These are phyloP conservation scores for Acmispon strigosus DNA, from an alignment of 306 rosid genomes.

Conservation along the genomic window DNA sequence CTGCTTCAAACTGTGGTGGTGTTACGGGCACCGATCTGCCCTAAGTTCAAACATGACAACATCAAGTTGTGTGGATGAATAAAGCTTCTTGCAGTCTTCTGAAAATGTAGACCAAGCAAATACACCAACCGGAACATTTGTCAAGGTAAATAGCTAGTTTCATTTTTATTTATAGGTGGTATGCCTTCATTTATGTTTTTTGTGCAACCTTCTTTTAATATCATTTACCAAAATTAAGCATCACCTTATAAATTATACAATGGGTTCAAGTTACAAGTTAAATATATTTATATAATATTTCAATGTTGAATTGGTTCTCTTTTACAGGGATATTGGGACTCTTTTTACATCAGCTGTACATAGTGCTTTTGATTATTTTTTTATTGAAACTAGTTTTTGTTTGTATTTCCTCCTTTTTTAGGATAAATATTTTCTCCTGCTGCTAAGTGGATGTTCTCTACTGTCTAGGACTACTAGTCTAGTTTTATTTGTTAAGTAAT, in stretches of 20 bases:
- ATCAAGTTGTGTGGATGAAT: conserved; percentile 59
- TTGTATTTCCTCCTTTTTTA: neutral
- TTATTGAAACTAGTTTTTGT: neutral
- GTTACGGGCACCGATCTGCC: conserved; percentile 48
- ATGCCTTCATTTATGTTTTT: neutral
- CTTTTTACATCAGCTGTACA: neutral
- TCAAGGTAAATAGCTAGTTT: conserved; percentile 50
- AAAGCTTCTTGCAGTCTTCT: conserved; percentile 69
- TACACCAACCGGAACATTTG: conserved; percentile 63
- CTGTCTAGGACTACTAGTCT: neutral
- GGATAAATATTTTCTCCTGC: neutral
- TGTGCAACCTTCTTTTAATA: neutral
- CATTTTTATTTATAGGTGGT: neutral
- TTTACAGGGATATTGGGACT: neutral
- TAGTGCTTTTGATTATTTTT: neutral
- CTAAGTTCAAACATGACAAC: conserved; percentile 60
- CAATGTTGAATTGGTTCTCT: neutral
- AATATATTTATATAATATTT: neutral
- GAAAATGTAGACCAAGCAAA: conserved; percentile 66
- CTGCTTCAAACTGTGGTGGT: conserved; percentile 58
- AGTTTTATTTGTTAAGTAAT: neutral
- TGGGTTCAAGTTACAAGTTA: neutral
- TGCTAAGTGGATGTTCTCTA: neutral
- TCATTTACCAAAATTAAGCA: conserved; percentile 3
- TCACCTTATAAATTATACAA: neutral